Percentiles rank a stretch among this genome's conserved stretches.
Evolutionary conservation across 2,329 filamentous ascomycete genomes (phyloP).

Genomic region (Botrytis porri): DNA sequence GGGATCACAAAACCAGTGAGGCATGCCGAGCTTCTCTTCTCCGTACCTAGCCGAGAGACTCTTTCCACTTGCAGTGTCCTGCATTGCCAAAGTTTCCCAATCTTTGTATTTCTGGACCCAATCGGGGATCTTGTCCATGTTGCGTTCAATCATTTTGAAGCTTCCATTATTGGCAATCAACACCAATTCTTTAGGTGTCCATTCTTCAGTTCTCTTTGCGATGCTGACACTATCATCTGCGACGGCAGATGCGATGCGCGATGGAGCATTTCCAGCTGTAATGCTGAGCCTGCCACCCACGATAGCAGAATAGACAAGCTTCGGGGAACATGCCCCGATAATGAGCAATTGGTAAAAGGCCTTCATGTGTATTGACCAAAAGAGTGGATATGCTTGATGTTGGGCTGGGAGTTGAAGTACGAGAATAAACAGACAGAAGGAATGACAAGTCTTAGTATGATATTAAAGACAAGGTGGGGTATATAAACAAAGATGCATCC

Average conservation of each 20-base stretch:
- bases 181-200: neutral
- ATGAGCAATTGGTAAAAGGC: neutral
- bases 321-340: neutral
- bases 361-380: neutral
- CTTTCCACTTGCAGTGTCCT: neutral
- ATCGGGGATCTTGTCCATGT: neutral
- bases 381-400: neutral
- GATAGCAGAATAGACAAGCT: neutral
- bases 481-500: neutral
- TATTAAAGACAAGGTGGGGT: neutral
- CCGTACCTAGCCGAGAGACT: conserved; percentile 1
- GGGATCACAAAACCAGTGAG: neutral
- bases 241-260: accelerated
- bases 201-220: neutral
- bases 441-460: neutral
- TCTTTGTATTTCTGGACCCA: neutral
- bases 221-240: neutral
- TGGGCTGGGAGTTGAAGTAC: neutral
- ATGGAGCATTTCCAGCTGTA: neutral
- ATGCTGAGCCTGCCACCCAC: neutral
- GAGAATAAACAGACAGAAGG: neutral
- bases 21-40: neutral
- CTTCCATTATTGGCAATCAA: neutral
- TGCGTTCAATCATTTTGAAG: neutral
- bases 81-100: neutral